Base-by-base conservation (phyloP, 2,329 filamentous ascomycete genomes). In the Aspergillus latus region DNA sequence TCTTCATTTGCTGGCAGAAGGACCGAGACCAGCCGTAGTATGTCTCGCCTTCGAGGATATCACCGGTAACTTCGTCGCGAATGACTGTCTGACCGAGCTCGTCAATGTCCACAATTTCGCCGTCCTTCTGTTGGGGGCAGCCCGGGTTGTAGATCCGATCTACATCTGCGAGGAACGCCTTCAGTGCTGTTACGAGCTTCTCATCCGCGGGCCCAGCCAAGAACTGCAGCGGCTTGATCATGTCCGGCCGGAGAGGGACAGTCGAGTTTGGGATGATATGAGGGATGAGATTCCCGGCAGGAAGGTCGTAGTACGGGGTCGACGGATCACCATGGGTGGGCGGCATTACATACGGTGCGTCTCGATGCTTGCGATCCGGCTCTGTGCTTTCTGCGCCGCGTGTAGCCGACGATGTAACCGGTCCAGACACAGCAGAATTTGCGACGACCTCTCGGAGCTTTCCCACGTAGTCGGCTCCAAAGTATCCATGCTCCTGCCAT, bases 11-110 rank as follows among this genome's bases (percentile, higher is more conserved):
- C 62, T 90, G 80, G 69, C 90, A 95, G 64, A 96, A 94, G 1
- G 79, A 78, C 39, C 84, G 82, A 4, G 90, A 93, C 92, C 92
- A 96, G 59, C 91, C 92, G 68, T 95, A 95, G 71, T 95, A 95
- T 0, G 88, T 90, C 60, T 90, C 86, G 1, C 86, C 87, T 5
- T 81, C 79, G 5, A 86, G 69, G 1, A 87, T 74, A 2, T 88
- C 84, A 0, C 86, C 86, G 0, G 84, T 88, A n/a, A 84, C 75
- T 62, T 87, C 84, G 63, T 91, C 85, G 2, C 84, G 71, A 15
- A 86, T 75, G 51, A 90, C 77, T 13, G 81, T 75, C 68, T 94
- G 88, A 9, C 90, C 91, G 57, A 94, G 78, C 61, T 88, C 85
- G 66, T 90, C 88, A n/a, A 93, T 76, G 61, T 90, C 86, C n/a